These are phyloP conservation scores for Russula virescens DNA, from an alignment of 768 basidiomycete genomes.

Conservation along the genomic window DNA sequence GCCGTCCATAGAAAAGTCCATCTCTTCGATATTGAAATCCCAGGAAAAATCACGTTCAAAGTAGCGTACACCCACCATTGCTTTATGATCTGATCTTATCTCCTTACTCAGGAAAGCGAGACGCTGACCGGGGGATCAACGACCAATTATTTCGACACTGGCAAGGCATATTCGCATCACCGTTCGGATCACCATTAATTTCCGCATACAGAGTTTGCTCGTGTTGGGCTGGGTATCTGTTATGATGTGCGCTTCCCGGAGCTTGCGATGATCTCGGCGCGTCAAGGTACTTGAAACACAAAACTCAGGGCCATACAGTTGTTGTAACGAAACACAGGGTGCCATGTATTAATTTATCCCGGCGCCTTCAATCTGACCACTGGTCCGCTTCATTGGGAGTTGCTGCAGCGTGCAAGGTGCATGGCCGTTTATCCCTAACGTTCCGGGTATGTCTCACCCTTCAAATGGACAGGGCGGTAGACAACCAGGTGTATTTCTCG, in stretches of 20 bases:
- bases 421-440: too few relatives aligned
- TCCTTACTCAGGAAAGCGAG: conserved; percentile 69
- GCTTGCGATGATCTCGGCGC: conserved; percentile 83
- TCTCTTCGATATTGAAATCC: conserved; percentile 96
- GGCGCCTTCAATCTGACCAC: conserved; percentile 95
- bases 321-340: conserved; percentile 44
- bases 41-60: conserved; percentile 86
- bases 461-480: too few relatives aligned
- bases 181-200: not conserved
- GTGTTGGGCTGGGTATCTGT: conserved; percentile 93
- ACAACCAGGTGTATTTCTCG: too few relatives aligned
- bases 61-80: conserved; percentile 32
- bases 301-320: not conserved
- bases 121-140: conserved; percentile 71
- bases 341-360: conserved; percentile 86
- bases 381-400: conserved; percentile 82
- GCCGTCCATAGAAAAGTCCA: conserved; percentile 92
- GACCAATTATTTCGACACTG: conserved; percentile 82
- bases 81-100: not conserved
- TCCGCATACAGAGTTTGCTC: conserved; percentile 75
- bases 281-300: conserved; percentile 52
- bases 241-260: conserved; percentile 97
- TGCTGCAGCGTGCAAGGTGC: conserved; percentile 81
- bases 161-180: conserved; percentile 29
- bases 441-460: too few relatives aligned